Base-by-base conservation (phyloP, 176 grass and related monocot genomes). In the Tillandsia leiboldiana region DNA sequence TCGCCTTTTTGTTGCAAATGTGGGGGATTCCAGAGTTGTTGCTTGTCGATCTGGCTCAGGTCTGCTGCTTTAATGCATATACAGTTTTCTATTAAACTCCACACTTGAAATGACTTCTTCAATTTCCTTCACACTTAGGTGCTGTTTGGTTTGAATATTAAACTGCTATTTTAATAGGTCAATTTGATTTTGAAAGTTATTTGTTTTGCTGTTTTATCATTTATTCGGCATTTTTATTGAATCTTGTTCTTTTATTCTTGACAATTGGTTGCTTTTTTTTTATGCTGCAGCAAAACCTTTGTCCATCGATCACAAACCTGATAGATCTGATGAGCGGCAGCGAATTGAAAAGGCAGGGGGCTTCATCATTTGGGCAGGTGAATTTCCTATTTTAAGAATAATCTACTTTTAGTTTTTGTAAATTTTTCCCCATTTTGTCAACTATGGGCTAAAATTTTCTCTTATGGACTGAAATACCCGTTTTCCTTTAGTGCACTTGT, bases 261-360 rank as follows among this genome's bases (percentile, higher is more conserved):
- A 28, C 11, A 14, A 33, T 4, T 42, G 28, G 23, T 51, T 14
- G 22, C 24, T 75, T 20, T 17, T 20, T 17, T 11, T 67, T 65
- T 56, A 9, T 62, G 52, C 9, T 78, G 76, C 69, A 83, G 81
- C 74, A 24, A 70, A 78, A 10, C 61, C 81, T 17, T 61, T 83
- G 24, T 83, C 75, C 8, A 33, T 77, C 68, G 74, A 83, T 73
- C 81, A 83, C 51, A 83, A 83, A 61, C 81, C 81, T 72, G 81
- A 78, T 51, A 77, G 81, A 53, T 83, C 81, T 69, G 81, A 83
- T 26, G 81, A 83, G 69, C 81, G 75, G 10, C 81, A 78, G 51
- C 64, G 81, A 72, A 83, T 83, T 78, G 81, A 83, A 58, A 83
- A 83, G 56, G 75, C 75, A 61, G 81, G 81, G 50, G 81, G 81